phyloP scores from a whole-genome alignment of 352 stramenopile genomes.

The Phytophthora colocasiae region DNA sequence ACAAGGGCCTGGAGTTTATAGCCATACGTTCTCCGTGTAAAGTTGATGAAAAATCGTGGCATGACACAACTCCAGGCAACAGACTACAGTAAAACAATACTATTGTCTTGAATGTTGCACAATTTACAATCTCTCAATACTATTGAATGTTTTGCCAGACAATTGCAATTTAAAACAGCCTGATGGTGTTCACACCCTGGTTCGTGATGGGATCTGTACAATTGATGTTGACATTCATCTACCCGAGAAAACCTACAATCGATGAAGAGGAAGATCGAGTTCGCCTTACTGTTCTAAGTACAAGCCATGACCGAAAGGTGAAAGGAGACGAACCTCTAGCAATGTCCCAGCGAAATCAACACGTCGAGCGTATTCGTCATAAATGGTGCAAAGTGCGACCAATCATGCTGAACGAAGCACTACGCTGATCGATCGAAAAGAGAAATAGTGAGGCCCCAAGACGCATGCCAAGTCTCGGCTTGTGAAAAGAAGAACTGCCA shows the following conservation, averaged over 20 bases:
- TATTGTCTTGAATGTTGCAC: too few species aligned
- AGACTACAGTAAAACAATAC: slow-evolving; percentile 1
- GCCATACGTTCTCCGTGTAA: slow-evolving; percentile 13
- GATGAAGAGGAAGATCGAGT: background rate
- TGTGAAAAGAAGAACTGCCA: too few species aligned
- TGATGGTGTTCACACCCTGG: too few species aligned
- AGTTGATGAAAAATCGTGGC: slow-evolving; percentile 4
- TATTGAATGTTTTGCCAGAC: background rate
- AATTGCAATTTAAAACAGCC: too few species aligned
- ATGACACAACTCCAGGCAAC: background rate
- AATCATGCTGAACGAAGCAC: slow-evolving; percentile 24
- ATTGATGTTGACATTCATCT: slow-evolving; percentile 48
- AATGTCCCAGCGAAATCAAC: too few species aligned
- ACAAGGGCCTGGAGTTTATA: slow-evolving; percentile 10
- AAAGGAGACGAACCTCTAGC: background rate
- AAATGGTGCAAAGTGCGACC: slow-evolving; percentile 27
- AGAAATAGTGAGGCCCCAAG: background rate
- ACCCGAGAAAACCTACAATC: slow-evolving; percentile 23
- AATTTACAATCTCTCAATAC: too few species aligned
- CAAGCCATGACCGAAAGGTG: background rate
- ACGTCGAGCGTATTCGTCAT: slow-evolving; percentile 2
- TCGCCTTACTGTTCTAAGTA: background rate
- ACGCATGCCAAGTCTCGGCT: too few species aligned
- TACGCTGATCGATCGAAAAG: slow-evolving; percentile 1
- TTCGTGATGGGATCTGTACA: slow-evolving; percentile 36